These are phyloP conservation scores for Trichosporon sp. DNA, from an alignment of 1,284 basidiomycete species.

Conservation along the genomic window DNA sequence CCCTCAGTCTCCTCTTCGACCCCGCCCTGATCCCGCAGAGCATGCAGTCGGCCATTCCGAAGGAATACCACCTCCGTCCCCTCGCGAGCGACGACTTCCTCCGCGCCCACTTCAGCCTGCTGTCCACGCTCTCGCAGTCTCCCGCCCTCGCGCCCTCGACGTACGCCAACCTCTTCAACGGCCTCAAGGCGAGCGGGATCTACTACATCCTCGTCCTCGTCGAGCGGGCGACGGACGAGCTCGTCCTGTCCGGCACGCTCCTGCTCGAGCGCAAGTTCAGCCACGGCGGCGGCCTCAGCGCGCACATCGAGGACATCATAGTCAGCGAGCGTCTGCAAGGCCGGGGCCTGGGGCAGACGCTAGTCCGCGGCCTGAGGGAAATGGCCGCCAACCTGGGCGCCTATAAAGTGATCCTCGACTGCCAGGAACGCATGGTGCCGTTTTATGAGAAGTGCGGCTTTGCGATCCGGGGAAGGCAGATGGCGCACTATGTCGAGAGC, in stretches of 20 bases:
- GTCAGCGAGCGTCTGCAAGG: conserved; percentile 92
- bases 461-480: conserved; percentile 36
- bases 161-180: conserved; percentile 69
- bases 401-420: conserved; percentile 97
- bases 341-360: conserved; percentile 72
- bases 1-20: conserved; percentile 76
- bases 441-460: conserved; percentile 95
- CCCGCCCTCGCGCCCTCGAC: conserved; percentile 73
- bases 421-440: conserved; percentile 81
- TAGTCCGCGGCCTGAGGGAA: conserved; percentile 79
- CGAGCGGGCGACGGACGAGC: conserved; percentile 69
- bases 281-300: conserved; percentile 74
- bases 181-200: conserved; percentile 59
- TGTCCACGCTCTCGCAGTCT: conserved; percentile 75
- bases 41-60: conserved; percentile 34
- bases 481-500: conserved; percentile 41
- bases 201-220: conserved; percentile 88
- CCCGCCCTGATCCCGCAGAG: conserved; percentile 63
- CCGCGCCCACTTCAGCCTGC: conserved; percentile 80
- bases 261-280: conserved; percentile 94
- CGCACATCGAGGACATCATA: conserved; percentile 97
- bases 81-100: conserved; percentile 80
- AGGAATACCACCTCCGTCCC: conserved; percentile 66
- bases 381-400: conserved; percentile 75
- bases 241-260: conserved; percentile 82